Percentiles rank a stretch among this genome's conserved stretches.
phyloP scores from a whole-genome alignment of 148 eudicot genomes.

The Diospyros kaki region DNA sequence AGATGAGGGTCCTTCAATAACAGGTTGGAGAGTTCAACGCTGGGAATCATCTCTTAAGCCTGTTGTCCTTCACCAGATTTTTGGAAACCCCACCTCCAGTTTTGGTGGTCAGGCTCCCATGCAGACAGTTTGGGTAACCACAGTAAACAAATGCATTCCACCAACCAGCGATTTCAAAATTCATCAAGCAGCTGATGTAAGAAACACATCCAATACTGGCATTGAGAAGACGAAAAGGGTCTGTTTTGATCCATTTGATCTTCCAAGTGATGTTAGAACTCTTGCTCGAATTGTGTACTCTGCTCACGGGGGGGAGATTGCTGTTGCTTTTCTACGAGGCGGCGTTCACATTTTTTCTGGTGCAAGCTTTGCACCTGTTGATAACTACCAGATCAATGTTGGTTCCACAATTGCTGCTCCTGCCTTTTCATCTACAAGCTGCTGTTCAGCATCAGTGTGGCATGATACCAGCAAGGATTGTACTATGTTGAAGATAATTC shows the following conservation, averaged over 20 bases:
- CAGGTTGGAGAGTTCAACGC: constrained; percentile 99
- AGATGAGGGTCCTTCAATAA: constrained; percentile 97
- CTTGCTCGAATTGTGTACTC: constrained; percentile 92
- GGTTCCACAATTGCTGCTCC: constrained; percentile 97
- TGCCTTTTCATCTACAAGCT: constrained; percentile 96
- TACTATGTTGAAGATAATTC: constrained; percentile 79
- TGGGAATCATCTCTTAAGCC: constrained; percentile 98
- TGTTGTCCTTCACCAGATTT: constrained; percentile 93
- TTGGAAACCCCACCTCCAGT: constrained; percentile 88
- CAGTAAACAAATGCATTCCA: constrained; percentile 83
- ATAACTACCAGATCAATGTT: constrained; percentile 82
- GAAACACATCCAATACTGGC: constrained; percentile 42
- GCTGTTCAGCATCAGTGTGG: constrained; percentile 98
- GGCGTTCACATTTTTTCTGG: constrained; percentile 92
- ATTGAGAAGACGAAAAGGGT: constrained; percentile 57
- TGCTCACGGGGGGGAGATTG: constrained; percentile 98
- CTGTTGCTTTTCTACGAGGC: constrained; percentile 90
- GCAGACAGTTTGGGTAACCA: constrained; percentile 99
- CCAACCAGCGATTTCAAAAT: constrained; percentile 62
- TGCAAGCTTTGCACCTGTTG: constrained; percentile 70
- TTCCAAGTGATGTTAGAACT: constrained; percentile 95
- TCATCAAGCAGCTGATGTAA: constrained; percentile 39
- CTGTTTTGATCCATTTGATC: constrained; percentile 91
- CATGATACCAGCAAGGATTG: constrained; percentile 73
- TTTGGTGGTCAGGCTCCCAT: constrained; percentile 94